Evolutionary conservation across 345 rosid genomes (phyloP).

Genomic region (Brassica nigra): DNA sequence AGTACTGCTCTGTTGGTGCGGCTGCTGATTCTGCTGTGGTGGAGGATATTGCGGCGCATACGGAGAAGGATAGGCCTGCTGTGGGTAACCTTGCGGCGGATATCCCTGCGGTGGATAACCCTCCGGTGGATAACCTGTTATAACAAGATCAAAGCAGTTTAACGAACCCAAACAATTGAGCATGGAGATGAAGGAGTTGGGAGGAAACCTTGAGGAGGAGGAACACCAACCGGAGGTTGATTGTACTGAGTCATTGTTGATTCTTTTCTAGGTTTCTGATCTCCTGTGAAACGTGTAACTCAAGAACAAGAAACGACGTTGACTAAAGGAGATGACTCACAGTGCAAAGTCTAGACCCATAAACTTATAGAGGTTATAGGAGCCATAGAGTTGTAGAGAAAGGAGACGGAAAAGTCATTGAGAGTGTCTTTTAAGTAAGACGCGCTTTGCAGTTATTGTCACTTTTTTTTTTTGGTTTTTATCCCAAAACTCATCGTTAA

Average conservation of each 20-base stretch:
- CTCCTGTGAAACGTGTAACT: neutral
- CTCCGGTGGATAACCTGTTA: conserved; percentile 82
- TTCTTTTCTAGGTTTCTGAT: neutral
- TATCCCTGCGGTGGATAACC: conserved; percentile 67
- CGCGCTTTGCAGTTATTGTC: neutral
- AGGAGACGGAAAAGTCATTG: neutral
- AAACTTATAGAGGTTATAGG: neutral
- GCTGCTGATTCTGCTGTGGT: conserved; percentile 62
- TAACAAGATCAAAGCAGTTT: neutral
- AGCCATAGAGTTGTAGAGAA: neutral
- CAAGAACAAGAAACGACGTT: neutral
- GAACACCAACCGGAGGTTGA: conserved; percentile 89
- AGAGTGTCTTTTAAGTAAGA: neutral
- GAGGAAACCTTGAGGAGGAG: conserved; percentile 85
- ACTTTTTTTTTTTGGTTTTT: neutral
- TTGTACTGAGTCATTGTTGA: conserved; percentile 41
- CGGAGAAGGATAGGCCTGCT: conserved; percentile 38
- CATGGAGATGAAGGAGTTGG: neutral
- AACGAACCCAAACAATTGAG: neutral
- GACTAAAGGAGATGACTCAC: neutral
- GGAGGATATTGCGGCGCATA: conserved; percentile 72
- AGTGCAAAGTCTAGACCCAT: neutral
- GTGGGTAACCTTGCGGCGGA: conserved; percentile 50
- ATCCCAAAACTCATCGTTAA: neutral
- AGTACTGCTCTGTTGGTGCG: conserved; percentile 35